phyloP scores from a whole-genome alignment of 2,329 filamentous ascomycete species.

The Ramichloridium luteum region DNA sequence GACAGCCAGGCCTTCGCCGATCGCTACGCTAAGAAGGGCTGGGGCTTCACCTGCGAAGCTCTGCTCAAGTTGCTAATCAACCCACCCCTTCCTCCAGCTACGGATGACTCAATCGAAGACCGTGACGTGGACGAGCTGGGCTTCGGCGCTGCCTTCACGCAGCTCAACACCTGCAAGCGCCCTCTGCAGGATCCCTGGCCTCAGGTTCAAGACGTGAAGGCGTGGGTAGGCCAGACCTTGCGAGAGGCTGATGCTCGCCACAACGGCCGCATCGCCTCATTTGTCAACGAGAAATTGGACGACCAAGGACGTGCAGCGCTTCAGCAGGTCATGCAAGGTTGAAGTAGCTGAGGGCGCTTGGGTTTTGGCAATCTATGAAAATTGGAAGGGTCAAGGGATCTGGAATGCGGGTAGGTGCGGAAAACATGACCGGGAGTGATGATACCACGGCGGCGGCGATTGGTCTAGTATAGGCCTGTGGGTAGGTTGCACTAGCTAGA shows the following conservation, averaged over 20 bases:
- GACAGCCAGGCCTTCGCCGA: slow-evolving; percentile 74
- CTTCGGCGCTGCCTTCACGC: slow-evolving; percentile 89
- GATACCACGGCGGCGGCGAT: too few relatives aligned
- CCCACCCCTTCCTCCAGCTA: slow-evolving; percentile 56
- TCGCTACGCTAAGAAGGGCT: slow-evolving; percentile 62
- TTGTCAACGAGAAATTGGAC: slow-evolving; percentile 57
- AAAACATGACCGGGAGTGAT: too few relatives aligned
- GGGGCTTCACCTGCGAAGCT: slow-evolving; percentile 81
- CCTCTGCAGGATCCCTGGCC: slow-evolving; percentile 69
- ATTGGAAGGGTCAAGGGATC: too few relatives aligned
- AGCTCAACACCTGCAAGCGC: slow-evolving; percentile 78
- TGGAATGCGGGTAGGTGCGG: too few relatives aligned
- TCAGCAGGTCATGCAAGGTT: slow-evolving; percentile 25
- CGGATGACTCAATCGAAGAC: slow-evolving; percentile 65
- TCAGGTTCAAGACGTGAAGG: slow-evolving; percentile 64
- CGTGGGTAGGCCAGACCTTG: slow-evolving; percentile 73
- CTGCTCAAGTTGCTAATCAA: slow-evolving; percentile 82
- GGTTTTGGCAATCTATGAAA: too few relatives aligned
- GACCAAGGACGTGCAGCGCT: slow-evolving; percentile 30
- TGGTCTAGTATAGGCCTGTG: too few relatives aligned
- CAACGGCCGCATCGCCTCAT: slow-evolving; percentile 55
- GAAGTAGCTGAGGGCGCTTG: too few relatives aligned
- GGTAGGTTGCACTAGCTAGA: too few relatives aligned
- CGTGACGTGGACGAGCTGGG: slow-evolving; percentile 89
- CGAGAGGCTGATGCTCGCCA: slow-evolving; percentile 65